Conservation (phyloP, 331 rosid species). For the Cydonia oblonga region DNA sequence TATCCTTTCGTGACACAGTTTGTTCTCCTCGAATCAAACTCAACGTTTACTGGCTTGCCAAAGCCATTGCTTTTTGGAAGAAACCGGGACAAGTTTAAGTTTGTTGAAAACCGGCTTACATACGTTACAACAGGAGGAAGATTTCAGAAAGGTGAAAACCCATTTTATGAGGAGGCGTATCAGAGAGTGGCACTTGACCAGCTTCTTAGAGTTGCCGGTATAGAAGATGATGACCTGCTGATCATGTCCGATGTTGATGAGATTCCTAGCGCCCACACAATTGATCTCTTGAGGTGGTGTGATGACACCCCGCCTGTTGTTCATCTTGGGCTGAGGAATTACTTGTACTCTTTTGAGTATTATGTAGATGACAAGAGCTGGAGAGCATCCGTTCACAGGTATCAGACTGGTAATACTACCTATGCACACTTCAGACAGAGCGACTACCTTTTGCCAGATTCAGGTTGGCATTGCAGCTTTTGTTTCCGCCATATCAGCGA, state of each 20-base stretch:
- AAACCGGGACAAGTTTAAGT: slow-evolving; percentile 55
- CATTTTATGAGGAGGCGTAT: slow-evolving; percentile 83
- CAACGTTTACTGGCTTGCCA: slow-evolving; percentile 63
- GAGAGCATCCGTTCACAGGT: slow-evolving; percentile 77
- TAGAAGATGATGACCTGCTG: slow-evolving; percentile 77
- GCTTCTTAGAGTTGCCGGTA: slow-evolving; percentile 70
- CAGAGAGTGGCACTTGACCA: slow-evolving; percentile 78
- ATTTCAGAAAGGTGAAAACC: slow-evolving; percentile 62
- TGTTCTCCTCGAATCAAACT: slow-evolving; percentile 83
- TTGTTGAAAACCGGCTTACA: slow-evolving; percentile 54
- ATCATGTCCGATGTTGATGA: slow-evolving; percentile 97
- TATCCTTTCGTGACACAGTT: slow-evolving; percentile 62
- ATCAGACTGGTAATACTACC: slow-evolving; percentile 52
- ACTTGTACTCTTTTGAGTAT: slow-evolving; percentile 80
- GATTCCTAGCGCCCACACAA: slow-evolving; percentile 88
- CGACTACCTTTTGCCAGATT: slow-evolving; percentile 48
- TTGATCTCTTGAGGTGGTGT: slow-evolving; percentile 87
- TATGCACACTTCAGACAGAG: slow-evolving; percentile 79
- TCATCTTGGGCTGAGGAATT: slow-evolving; percentile 70
- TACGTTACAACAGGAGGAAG: slow-evolving; percentile 62
- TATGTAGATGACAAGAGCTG: slow-evolving; percentile 62
- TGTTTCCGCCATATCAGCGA: slow-evolving; percentile 73
- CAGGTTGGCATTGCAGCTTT: slow-evolving; percentile 97
- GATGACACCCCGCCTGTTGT: slow-evolving; percentile 55
- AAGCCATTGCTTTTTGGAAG: slow-evolving; percentile 53